These are phyloP conservation scores for Raddia distichophylla DNA, from an alignment of 176 grass and related monocot genomes.

Conservation along the genomic window DNA sequence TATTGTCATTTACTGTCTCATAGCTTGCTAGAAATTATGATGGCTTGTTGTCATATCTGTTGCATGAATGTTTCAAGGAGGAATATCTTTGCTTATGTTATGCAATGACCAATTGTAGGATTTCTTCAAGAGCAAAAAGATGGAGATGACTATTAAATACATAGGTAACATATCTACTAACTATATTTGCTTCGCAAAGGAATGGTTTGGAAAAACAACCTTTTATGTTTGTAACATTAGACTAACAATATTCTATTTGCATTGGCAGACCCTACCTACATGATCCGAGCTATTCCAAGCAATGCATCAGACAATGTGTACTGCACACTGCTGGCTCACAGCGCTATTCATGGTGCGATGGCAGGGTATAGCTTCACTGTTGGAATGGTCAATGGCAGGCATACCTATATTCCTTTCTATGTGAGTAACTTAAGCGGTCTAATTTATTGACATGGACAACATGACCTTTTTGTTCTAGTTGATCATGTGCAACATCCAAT, in stretches of 20 bases:
- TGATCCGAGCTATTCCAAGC: slow-evolving; percentile 95
- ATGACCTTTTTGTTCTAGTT: not conserved
- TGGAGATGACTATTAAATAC: slow-evolving; percentile 92
- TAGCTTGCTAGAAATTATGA: not conserved
- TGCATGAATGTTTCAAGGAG: slow-evolving; percentile 13
- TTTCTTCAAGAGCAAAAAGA: slow-evolving; percentile 63
- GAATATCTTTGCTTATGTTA: slow-evolving; percentile 2
- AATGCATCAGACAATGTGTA: slow-evolving; percentile 98
- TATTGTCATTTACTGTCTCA: slow-evolving; percentile 13
- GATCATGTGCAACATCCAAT: not conserved
- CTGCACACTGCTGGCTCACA: slow-evolving; percentile 88
- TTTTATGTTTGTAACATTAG: not conserved
- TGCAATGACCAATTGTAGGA: slow-evolving; percentile 38
- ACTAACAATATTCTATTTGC: slow-evolving; percentile 29
- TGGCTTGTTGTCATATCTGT: not conserved
- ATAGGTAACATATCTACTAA: slow-evolving; percentile 60
- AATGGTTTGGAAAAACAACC: slow-evolving; percentile 15
- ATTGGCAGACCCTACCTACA: slow-evolving; percentile 94
- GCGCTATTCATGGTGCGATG: slow-evolving; percentile 94
- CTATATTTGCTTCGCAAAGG: not conserved
- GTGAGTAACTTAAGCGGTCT: slow-evolving; percentile 57
- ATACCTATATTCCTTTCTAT: slow-evolving; percentile 90
- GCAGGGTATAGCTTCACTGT: slow-evolving; percentile 93
- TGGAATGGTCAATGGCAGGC: slow-evolving; percentile 81
- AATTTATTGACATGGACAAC: not conserved